Percentiles rank a stretch among this genome's conserved stretches.
Evolutionary conservation across 75 land plant genomes (phyloP).

Genomic region (Pinus tabuliformis): DNA sequence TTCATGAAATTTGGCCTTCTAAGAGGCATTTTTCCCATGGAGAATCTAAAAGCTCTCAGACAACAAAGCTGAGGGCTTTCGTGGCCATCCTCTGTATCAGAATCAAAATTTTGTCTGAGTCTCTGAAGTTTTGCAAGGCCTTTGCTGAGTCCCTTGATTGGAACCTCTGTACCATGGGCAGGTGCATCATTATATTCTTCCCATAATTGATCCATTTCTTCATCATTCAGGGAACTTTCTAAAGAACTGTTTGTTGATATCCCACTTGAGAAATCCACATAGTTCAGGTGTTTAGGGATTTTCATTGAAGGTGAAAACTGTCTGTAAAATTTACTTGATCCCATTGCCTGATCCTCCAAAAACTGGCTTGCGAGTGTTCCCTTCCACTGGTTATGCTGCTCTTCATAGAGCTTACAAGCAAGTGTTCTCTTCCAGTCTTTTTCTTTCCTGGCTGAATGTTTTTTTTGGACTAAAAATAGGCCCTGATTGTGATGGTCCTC

Average conservation of each 20-base stretch:
- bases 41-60: slow-evolving; percentile 8
- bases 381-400: slow-evolving; percentile 1
- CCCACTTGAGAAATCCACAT: background rate
- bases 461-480: background rate
- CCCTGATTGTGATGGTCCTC: background rate
- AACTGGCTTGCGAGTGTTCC: slow-evolving; percentile 6
- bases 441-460: background rate
- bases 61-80: slow-evolving; percentile 11
- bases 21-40: slow-evolving; percentile 1
- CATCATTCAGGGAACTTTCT: slow-evolving; percentile 5
- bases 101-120: background rate
- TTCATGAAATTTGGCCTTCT: slow-evolving; percentile 6
- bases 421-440: slow-evolving; percentile 11
- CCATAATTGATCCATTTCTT: slow-evolving; percentile 13
- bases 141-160: slow-evolving; percentile 1
- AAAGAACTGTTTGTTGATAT: slow-evolving; percentile 5
- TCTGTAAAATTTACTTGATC: background rate
- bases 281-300: slow-evolving; percentile 2
- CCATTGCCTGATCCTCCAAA: background rate
- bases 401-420: slow-evolving; percentile 11
- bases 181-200: slow-evolving; percentile 8
- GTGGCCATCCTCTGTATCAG: slow-evolving; percentile 7
- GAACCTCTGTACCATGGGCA: background rate
- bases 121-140: slow-evolving; percentile 9
- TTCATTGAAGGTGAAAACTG: background rate